Evolutionary conservation across 208 protist genomes (phyloP).

Genomic region (Leishmania aethiopica): DNA sequence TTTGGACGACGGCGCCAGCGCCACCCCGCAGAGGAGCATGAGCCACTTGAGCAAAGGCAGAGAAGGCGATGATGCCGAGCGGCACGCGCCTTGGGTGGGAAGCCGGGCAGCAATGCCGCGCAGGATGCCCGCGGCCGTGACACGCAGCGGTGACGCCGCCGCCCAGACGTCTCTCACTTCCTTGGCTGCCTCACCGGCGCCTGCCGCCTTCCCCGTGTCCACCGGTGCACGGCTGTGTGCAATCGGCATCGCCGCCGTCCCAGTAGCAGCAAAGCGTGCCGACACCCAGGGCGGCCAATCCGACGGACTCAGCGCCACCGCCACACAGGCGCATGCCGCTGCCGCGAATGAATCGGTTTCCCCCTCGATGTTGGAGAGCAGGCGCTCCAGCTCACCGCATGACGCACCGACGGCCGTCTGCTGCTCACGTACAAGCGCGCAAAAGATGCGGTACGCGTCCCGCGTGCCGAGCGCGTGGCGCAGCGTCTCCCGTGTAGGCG

Average conservation of each 20-base stretch:
- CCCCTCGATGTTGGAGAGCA: conserved; percentile 15
- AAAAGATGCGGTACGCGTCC: conserved; percentile 24
- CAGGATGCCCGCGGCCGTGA: conserved; percentile 13
- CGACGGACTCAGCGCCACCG: conserved; percentile 22
- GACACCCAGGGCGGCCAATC: conserved; percentile 43
- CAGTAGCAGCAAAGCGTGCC: conserved; percentile 16
- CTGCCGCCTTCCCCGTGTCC: background rate
- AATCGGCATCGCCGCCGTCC: conserved; percentile 16
- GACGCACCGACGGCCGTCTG: background rate
- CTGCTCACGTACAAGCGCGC: conserved; percentile 9
- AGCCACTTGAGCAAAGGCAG: conserved; percentile 26
- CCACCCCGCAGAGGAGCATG: conserved; percentile 40
- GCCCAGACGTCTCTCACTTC: background rate
- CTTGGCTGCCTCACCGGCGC: background rate
- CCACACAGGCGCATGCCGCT: conserved; percentile 47
- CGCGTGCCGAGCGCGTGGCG: conserved; percentile 17
- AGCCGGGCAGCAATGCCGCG: conserved; percentile 11
- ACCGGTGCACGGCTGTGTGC: background rate
- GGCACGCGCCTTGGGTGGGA: background rate
- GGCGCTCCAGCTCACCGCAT: conserved; percentile 8
- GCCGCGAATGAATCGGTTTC: conserved; percentile 26
- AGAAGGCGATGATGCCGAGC: background rate
- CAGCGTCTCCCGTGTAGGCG: background rate
- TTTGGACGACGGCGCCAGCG: conserved; percentile 27
- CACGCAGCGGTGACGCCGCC: conserved; percentile 18